phyloP scores from a whole-genome alignment of 2,329 filamentous ascomycete genomes.

The Cladophialophora bantiana region DNA sequence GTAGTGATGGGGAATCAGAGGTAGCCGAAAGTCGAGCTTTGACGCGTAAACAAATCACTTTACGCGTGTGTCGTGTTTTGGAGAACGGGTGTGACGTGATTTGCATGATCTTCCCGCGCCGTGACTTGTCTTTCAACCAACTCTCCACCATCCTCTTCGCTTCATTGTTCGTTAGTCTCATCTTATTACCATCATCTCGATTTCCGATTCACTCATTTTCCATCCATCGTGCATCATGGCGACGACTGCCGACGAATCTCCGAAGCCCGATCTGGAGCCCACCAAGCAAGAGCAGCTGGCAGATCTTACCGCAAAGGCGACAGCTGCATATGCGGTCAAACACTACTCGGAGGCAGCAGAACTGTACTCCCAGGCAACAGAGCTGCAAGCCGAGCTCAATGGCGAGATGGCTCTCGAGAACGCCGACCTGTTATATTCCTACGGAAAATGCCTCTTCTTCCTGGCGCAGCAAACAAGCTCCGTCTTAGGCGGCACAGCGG shows the following conservation, averaged over 20 bases:
- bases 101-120: neutral
- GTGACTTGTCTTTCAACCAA: neutral
- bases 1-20: neutral
- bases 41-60: constrained; percentile 27
- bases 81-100: constrained; percentile 14
- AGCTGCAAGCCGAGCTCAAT: constrained; percentile 88
- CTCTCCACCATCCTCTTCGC: constrained; percentile 9
- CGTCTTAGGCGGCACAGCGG: constrained; percentile 83
- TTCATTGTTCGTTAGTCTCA: constrained; percentile 8
- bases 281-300: constrained; percentile 65
- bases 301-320: constrained; percentile 80
- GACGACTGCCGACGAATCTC: constrained; percentile 15
- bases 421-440: constrained; percentile 91
- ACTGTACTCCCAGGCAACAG: constrained; percentile 84
- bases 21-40: constrained; percentile 13
- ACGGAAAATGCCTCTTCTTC: constrained; percentile 91
- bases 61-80: constrained; percentile 26
- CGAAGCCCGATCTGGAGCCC: constrained; percentile 45
- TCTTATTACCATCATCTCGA: neutral
- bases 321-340: constrained; percentile 85
- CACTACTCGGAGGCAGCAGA: constrained; percentile 87
- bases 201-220: neutral
- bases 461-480: constrained; percentile 94
- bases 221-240: neutral
- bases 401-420: constrained; percentile 91